A percentile compares a stretch with the other conserved stretches of the same genome.
phyloP scores from a whole-genome alignment of 2,329 filamentous ascomycete genomes.

The Venturia nashicola region DNA sequence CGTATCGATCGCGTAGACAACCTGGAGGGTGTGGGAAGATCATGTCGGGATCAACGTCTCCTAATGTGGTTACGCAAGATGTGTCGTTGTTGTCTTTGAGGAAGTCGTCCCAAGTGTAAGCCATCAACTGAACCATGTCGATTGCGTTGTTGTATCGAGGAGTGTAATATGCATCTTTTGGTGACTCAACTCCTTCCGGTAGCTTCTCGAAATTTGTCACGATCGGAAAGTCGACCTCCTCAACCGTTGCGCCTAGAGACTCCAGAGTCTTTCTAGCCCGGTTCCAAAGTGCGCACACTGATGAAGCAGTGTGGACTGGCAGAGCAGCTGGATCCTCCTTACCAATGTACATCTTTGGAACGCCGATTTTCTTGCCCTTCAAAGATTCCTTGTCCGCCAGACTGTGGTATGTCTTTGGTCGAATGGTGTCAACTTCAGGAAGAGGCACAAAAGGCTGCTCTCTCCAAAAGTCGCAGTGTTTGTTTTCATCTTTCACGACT shows the following conservation, averaged over 20 bases:
- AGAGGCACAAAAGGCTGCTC: constrained; percentile 33
- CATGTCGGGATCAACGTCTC: constrained; percentile 21
- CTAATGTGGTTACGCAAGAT: constrained; percentile 19
- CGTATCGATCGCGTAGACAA: constrained; percentile 18
- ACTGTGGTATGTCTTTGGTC: constrained; percentile 16
- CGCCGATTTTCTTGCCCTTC: constrained; percentile 30
- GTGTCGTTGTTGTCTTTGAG: constrained; percentile 27
- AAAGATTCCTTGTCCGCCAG: constrained; percentile 21
- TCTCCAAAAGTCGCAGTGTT: constrained; percentile 39
- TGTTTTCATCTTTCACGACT: constrained; percentile 25
- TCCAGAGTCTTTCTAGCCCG: constrained; percentile 19
- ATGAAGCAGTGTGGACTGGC: constrained; percentile 21
- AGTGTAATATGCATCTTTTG: constrained; percentile 26
- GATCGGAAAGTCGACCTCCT: constrained; percentile 30
- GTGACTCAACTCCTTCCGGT: constrained; percentile 13
- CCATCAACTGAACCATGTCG: constrained; percentile 32
- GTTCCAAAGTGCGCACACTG: constrained; percentile 20
- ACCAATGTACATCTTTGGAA: constrained; percentile 38
- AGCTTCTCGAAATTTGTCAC: constrained; percentile 29
- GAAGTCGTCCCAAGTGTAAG: constrained; percentile 39
- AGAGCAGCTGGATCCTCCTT: constrained; percentile 16
- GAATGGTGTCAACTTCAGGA: constrained; percentile 20
- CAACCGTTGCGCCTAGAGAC: constrained; percentile 25
- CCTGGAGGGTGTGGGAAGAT: constrained; percentile 20
- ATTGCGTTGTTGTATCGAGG: constrained; percentile 28